phyloP scores from a whole-genome alignment of 805 yeast species.

The Ogataea corticis region DNA sequence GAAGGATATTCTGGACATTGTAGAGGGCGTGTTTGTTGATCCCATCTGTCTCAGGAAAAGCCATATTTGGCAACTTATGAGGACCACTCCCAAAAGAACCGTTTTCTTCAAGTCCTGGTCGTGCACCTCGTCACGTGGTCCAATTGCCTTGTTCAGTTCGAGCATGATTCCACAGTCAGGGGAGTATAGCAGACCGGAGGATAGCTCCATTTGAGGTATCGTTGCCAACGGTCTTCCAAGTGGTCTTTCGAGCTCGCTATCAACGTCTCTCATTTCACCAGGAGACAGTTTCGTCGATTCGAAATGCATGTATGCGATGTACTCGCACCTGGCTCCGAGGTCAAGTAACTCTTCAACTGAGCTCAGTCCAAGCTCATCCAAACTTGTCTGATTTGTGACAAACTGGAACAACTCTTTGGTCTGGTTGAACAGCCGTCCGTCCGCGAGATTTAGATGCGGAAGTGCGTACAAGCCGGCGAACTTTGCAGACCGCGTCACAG shows the following conservation, averaged over 20 bases:
- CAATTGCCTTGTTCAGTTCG: constrained; percentile 40
- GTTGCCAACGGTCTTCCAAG: constrained; percentile 71
- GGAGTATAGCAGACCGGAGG: constrained; percentile 67
- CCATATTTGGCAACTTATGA: constrained; percentile 54
- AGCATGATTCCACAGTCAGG: constrained; percentile 83
- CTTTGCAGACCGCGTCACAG: constrained; percentile 62
- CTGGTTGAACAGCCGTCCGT: constrained; percentile 42
- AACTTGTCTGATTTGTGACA: constrained; percentile 42
- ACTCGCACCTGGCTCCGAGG: constrained; percentile 59
- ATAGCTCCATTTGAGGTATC: constrained; percentile 57
- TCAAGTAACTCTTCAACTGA: constrained; percentile 39
- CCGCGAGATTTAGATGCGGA: constrained; percentile 50
- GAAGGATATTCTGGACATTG: constrained; percentile 70
- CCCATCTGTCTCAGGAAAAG: constrained; percentile 70
- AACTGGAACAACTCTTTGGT: constrained; percentile 46
- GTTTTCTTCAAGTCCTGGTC: constrained; percentile 39
- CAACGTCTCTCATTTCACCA: constrained; percentile 59
- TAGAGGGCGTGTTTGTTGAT: constrained; percentile 74
- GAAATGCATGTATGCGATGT: constrained; percentile 64
- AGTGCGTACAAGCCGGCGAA: constrained; percentile 61
- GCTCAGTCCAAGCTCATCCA: constrained; percentile 40
- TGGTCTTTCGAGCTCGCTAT: constrained; percentile 71
- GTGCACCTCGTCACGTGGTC: constrained; percentile 58
- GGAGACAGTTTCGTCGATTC: constrained; percentile 56
- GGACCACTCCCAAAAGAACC: constrained; percentile 43